phyloP scores from a whole-genome alignment of 2,329 filamentous ascomycete genomes.

The Hypoxylon sp. region DNA sequence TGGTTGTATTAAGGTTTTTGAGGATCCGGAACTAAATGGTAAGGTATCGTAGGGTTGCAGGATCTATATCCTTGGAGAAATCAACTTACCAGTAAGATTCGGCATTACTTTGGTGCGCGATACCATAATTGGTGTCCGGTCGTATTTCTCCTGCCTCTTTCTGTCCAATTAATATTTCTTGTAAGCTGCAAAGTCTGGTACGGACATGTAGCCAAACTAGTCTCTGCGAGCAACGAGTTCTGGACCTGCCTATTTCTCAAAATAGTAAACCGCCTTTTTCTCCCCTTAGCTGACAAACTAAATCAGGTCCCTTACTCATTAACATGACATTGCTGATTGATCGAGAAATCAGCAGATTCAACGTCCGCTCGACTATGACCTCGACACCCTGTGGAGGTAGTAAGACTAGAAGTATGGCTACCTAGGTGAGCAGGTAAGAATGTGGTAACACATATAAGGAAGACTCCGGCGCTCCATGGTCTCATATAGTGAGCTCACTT shows the following conservation, averaged over 20 bases:
- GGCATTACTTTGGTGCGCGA: constrained; percentile 11
- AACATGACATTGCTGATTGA: constrained; percentile 19
- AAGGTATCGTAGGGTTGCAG: not conserved
- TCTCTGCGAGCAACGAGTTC: constrained; percentile 2
- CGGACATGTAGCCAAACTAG: not conserved
- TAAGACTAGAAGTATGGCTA: not conserved
- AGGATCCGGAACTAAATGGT: not conserved
- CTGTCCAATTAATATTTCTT: constrained; percentile 1
- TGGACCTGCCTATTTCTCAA: constrained; percentile 11
- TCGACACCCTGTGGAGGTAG: not conserved
- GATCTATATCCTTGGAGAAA: constrained; percentile 1
- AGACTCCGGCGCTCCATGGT: not conserved
- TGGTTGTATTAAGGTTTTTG: constrained; percentile 1
- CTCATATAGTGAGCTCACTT: not conserved
- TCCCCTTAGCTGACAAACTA: constrained; percentile 19
- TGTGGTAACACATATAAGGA: constrained; percentile 5
- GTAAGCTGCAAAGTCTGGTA: not conserved
- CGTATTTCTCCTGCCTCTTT: constrained; percentile 9
- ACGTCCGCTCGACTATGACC: constrained; percentile 9
- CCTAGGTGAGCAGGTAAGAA: not conserved
- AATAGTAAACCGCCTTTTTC: constrained; percentile 3
- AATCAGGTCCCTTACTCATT: constrained; percentile 16
- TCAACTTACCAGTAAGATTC: constrained; percentile 8
- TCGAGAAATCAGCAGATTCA: constrained; percentile 15
- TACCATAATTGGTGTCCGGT: constrained; percentile 3